Evolutionary conservation across 371 early-diverging fungal genomes (phyloP).

Genomic region (Cokeromyces recurvatus): DNA sequence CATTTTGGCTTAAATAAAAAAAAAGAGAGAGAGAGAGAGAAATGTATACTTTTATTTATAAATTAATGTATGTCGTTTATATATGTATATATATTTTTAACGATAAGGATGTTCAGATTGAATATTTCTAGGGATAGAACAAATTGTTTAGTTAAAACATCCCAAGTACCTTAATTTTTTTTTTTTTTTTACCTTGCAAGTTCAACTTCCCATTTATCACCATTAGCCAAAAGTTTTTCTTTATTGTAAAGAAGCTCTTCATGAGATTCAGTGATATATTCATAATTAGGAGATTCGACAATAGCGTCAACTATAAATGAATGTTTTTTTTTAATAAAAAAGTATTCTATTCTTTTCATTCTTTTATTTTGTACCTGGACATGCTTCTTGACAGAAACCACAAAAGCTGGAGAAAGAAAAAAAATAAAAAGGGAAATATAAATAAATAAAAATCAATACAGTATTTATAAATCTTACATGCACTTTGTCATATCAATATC

Average conservation of each 20-base stretch:
- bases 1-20: conserved; percentile 7
- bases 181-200: conserved; percentile 55
- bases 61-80: too few species aligned
- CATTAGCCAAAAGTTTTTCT: conserved; percentile 96
- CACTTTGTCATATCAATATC: conserved; percentile 99
- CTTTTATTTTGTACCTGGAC: conserved; percentile 32
- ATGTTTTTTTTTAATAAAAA: neutral
- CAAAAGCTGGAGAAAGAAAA: conserved; percentile 66
- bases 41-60: too few species aligned
- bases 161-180: too few species aligned
- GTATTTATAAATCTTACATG: conserved; percentile 52
- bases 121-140: conserved; percentile 50
- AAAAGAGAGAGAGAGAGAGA: too few species aligned
- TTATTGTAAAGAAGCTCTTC: conserved; percentile 96
- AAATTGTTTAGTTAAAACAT: too few species aligned
- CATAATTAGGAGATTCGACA: conserved; percentile 97
- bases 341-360: neutral
- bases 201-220: conserved; percentile 97
- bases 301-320: conserved; percentile 86
- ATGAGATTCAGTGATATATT: conserved; percentile 95
- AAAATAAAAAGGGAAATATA: conserved; percentile 47
- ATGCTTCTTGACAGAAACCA: conserved; percentile 92
- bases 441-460: conserved; percentile 29
- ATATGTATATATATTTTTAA: conserved; percentile 34
- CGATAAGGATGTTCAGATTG: conserved; percentile 64